phyloP scores from a whole-genome alignment of 2,329 filamentous ascomycete genomes.

The Alternaria triticimaculans region DNA sequence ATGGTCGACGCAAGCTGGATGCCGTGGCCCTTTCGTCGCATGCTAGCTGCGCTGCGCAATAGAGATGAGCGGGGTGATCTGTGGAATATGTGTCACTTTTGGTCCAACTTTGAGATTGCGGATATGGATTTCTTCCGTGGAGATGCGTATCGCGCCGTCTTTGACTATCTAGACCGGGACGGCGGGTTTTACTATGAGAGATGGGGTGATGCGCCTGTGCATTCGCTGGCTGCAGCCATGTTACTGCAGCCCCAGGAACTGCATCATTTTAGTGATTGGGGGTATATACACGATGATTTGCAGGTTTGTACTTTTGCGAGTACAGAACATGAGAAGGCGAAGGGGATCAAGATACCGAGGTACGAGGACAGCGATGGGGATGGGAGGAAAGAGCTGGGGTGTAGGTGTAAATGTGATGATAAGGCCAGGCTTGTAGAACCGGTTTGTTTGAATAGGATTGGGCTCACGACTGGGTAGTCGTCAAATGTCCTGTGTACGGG shows the following conservation, averaged over 20 bases:
- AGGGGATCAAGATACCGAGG: conserved; percentile 1
- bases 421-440: conserved; percentile 4
- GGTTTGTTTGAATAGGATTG: conserved; percentile 7
- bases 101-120: conserved; percentile 96
- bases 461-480: neutral
- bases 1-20: conserved; percentile 20
- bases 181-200: conserved; percentile 25
- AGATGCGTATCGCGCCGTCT: conserved; percentile 87
- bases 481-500: neutral
- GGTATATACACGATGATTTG: conserved; percentile 68
- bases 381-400: neutral
- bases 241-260: conserved; percentile 87
- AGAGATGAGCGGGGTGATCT: conserved; percentile 81
- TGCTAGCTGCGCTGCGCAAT: conserved; percentile 28
- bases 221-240: conserved; percentile 85
- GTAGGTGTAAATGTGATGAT: conserved; percentile 9
- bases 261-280: conserved; percentile 97
- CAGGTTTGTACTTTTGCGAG: conserved; percentile 16
- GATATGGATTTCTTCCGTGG: conserved; percentile 91
- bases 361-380: neutral
- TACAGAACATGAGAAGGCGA: conserved; percentile 7
- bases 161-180: conserved; percentile 71
- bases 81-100: conserved; percentile 97
- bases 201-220: conserved; percentile 95
- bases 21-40: conserved; percentile 23